Evolutionary conservation across 1,139 yeast genomes (phyloP).

Genomic region (Meyerozyma elateridarum): DNA sequence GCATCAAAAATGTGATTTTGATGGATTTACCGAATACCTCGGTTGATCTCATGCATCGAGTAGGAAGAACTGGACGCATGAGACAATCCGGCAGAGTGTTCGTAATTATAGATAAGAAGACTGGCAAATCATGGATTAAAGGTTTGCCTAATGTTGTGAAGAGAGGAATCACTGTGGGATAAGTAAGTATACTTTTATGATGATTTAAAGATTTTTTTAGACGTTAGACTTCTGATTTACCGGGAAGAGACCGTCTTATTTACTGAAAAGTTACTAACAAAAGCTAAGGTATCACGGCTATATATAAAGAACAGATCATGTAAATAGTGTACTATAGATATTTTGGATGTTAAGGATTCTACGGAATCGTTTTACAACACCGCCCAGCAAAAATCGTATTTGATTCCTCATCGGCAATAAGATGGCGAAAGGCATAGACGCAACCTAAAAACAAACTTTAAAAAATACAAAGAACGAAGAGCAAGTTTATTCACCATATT

Average conservation of each 20-base stretch:
- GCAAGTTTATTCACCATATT: too few relatives aligned
- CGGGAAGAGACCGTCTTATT: conserved; percentile 15
- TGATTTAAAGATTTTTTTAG: conserved; percentile 19
- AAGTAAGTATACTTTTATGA: conserved; percentile 11
- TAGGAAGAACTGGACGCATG: conserved; percentile 94
- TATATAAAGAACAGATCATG: too few relatives aligned
- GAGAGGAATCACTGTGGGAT: conserved; percentile 43
- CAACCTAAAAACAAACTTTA: too few relatives aligned
- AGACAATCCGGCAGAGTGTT: conserved; percentile 85
- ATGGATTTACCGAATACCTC: conserved; percentile 84
- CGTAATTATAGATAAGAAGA: conserved; percentile 61
- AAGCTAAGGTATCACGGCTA: too few relatives aligned
- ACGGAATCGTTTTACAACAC: too few relatives aligned
- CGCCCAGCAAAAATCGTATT: too few relatives aligned
- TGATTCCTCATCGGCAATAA: too few relatives aligned
- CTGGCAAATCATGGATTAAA: conserved; percentile 73
- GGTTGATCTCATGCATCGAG: conserved; percentile 82
- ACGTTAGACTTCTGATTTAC: conserved; percentile 29
- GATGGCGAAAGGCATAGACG: too few relatives aligned
- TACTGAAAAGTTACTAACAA: background rate
- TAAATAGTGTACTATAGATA: too few relatives aligned
- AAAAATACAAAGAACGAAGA: too few relatives aligned
- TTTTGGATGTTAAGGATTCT: too few relatives aligned
- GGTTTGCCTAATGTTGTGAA: conserved; percentile 73
- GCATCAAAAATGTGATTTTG: conserved; percentile 74